Evolutionary conservation across 257 asterid genomes (phyloP), one percentile per base, ranked within the genome.

Genomic region (Osmanthus fragrans): DNA sequence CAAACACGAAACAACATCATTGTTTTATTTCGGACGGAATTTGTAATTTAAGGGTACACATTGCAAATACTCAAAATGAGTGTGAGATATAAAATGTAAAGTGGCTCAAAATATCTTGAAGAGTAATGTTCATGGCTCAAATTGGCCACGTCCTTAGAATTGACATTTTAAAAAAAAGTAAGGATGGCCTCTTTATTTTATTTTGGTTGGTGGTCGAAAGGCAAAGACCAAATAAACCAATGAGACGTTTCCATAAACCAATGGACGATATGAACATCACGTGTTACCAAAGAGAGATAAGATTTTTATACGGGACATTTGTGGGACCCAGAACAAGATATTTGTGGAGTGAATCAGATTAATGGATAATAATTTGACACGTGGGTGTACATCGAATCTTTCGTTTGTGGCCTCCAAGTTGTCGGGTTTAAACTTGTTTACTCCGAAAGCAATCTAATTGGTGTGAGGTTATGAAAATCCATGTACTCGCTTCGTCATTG

Each of bases 251-350:
- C 27, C 27, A 58, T 23, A 60, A 54, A 74, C 72, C 74, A 68
- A 70, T 74, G 90, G 85, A 56, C 73, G 3, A 82, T 36, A 79
- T 81, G 54, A 79, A 76, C 69, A 13, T 11, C 60, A 70, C 77
- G 37, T 72, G 73, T 70, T 32, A 13, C 60, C 73, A 80, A 1
- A 83, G 84, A 82, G 82, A 39, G 2, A 39, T 8, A 39, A 39
- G 13, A 37, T 37, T 82, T 80, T 74, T 39, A 47, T n/a, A 64
- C 9, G 27, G 1, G 51, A 45, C 30, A 25, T 5, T 15, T 9
- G 81, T 77, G 83, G 90, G 88, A 0, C 82, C 90, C 70, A n/a
- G 5, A 0, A 29, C 81, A 33, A 92, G 98, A 93, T 91, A 90
- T 91, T 91, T 86, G 34, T 16, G 11, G 51, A 67, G 30, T 30